Conservation (phyloP, 345 rosid species). For the Lenwebbia sp. region DNA sequence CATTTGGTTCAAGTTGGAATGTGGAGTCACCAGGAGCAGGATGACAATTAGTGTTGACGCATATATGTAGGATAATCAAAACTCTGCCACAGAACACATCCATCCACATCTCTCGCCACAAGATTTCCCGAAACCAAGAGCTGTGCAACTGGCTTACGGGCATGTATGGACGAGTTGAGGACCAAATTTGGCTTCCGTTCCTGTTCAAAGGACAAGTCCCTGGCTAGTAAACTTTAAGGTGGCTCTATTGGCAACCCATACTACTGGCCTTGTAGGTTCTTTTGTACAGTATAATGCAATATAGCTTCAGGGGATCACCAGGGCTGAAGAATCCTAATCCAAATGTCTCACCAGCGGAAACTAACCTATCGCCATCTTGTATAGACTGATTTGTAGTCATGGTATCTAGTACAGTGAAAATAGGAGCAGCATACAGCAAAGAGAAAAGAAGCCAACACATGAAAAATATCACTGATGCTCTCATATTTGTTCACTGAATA, state of each 20-base stretch:
- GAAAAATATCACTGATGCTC: not conserved
- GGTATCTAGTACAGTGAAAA: not conserved
- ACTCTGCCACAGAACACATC: constrained; percentile 30
- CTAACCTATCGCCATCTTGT: constrained; percentile 1
- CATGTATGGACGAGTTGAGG: too few species aligned
- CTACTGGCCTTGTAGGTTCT: not conserved
- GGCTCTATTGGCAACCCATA: constrained; percentile 11
- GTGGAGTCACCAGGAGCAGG: constrained; percentile 19
- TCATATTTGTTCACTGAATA: constrained; percentile 12
- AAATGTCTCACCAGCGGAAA: constrained; percentile 1
- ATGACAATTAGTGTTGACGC: constrained; percentile 5
- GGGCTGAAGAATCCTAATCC: constrained; percentile 13
- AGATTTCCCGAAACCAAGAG: too few species aligned
- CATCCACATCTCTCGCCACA: too few species aligned
- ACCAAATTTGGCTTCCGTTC: too few species aligned
- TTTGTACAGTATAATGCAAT: constrained; percentile 4
- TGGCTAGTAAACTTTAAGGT: not conserved
- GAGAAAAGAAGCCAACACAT: not conserved
- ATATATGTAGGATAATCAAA: constrained; percentile 35
- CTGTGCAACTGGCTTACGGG: too few species aligned
- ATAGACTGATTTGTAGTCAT: not conserved
- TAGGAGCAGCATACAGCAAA: not conserved
- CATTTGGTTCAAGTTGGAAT: constrained; percentile 8
- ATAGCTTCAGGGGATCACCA: not conserved
- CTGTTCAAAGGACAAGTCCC: too few species aligned